Evolutionary conservation across 2,329 filamentous ascomycete species (phyloP), one percentile per base, ranked within the genome.

Genomic region (Fusarium proliferatum): DNA sequence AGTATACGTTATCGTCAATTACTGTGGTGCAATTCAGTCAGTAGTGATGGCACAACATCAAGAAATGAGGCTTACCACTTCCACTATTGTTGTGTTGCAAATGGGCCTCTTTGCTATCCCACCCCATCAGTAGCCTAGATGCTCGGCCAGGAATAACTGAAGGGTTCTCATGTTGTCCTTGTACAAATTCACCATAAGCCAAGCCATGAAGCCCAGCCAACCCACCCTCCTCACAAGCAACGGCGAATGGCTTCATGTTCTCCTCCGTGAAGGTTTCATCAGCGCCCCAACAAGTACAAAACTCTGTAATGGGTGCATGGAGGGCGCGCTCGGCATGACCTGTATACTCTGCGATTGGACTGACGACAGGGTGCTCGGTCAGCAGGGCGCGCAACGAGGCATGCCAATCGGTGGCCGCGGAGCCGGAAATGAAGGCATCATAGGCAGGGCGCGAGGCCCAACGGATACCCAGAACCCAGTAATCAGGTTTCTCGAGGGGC

Each of bases 21-120:
- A 77, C 82, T 84, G 38, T 16, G 28, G 19, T 17, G 26, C 60
- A 34, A 45, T 64, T 30, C 64, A 52, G 26, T 46, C 12, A 28
- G 19, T 28, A 19, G 17, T 26, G 33, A 39, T 21, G 26, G 17
- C 13, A 36, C 36, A n/a, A 23, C 21, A 26, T 43, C 23, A n/a
- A n/a, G 23, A 36, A 33, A 11, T 23, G 16, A 26, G 30, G 56
- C 80, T 56, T 69, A 81, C 81, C 66, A 61, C 78, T 81, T 15
- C 76, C 78, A 21, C 76, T 75, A 30, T 77, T 80, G 36, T 78
- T 79, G 61, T 82, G 75, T 21, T 79, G 76, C 38, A 82, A 45
- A 71, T 84, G 83, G 26, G 80, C 82, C 43, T 82, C 81, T 69
- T 78, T 82, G 67, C 79, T 82, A 23, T 84, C 82, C 83, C 83